Evolutionary conservation across 495 filamentous ascomycete species (phyloP).

Genomic region (Annulohypoxylon moriforme): DNA sequence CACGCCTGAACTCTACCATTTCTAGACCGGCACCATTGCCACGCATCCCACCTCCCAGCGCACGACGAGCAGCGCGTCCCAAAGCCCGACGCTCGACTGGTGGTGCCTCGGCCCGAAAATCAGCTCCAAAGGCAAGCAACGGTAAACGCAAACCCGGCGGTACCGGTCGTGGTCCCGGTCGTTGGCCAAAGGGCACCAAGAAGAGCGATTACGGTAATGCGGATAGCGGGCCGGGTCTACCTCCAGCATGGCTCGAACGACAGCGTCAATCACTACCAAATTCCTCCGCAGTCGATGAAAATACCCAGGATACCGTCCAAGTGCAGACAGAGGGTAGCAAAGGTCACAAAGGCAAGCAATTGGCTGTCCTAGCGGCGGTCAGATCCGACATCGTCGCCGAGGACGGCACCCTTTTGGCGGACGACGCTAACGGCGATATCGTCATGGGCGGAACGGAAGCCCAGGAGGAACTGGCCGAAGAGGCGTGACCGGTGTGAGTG

Average conservation of each 20-base stretch:
- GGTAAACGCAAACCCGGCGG: slow-evolving; percentile 62
- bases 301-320: slow-evolving; percentile 55
- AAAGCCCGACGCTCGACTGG: slow-evolving; percentile 43
- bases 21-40: slow-evolving; percentile 46
- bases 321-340: slow-evolving; percentile 52
- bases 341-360: slow-evolving; percentile 46
- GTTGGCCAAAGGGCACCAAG: slow-evolving; percentile 67
- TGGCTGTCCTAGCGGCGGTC: slow-evolving; percentile 39
- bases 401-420: slow-evolving; percentile 13
- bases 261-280: slow-evolving; percentile 36
- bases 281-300: slow-evolving; percentile 43
- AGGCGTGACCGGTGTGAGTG: slow-evolving; percentile 45
- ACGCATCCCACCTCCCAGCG: slow-evolving; percentile 36
- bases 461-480: slow-evolving; percentile 44
- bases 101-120: slow-evolving; percentile 26
- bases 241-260: slow-evolving; percentile 59
- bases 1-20: slow-evolving; percentile 46
- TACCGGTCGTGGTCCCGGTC: slow-evolving; percentile 62
- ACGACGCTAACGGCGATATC: slow-evolving; percentile 16
- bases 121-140: slow-evolving; percentile 47
- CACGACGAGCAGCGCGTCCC: slow-evolving; percentile 40
- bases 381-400: slow-evolving; percentile 32
- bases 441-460: slow-evolving; percentile 31
- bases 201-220: slow-evolving; percentile 68
- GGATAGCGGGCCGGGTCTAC: slow-evolving; percentile 65